Evolutionary conservation across 768 basidiomycete genomes (phyloP).

Genomic region (Tulasnella calospora): DNA sequence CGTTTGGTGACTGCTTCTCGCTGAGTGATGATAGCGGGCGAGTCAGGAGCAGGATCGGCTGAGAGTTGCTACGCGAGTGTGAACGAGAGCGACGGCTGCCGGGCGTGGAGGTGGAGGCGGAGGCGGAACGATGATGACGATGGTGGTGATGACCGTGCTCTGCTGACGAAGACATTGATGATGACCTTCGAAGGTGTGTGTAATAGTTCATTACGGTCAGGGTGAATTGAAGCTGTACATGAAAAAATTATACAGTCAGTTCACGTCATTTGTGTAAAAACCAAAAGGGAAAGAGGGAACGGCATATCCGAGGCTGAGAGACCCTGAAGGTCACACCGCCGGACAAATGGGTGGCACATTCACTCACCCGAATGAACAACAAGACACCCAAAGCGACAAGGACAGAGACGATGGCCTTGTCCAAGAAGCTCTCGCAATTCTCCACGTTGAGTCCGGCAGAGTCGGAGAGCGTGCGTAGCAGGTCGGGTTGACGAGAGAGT

Average conservation of each 20-base stretch:
- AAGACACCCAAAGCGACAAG: constrained; percentile 57
- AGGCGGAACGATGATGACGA: constrained; percentile 10
- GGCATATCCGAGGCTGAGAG: not conserved
- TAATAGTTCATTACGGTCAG: constrained; percentile 66
- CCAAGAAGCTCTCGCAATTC: constrained; percentile 77
- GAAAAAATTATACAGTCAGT: constrained; percentile 1
- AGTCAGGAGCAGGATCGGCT: constrained; percentile 7
- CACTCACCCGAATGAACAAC: constrained; percentile 61
- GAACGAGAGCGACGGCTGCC: not conserved
- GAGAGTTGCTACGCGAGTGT: constrained; percentile 4
- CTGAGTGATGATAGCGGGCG: not conserved
- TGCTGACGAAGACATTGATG: not conserved
- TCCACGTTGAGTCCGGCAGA: constrained; percentile 64
- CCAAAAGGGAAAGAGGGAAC: not conserved
- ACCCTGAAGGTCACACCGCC: not conserved
- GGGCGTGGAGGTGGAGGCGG: not conserved
- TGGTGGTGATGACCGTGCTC: constrained; percentile 9
- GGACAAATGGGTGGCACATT: not conserved
- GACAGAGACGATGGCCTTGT: constrained; percentile 55
- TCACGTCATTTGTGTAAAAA: not conserved
- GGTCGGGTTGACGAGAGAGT: constrained; percentile 66
- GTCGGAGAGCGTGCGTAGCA: constrained; percentile 64
- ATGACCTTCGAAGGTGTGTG: constrained; percentile 41
- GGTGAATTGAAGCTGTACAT: constrained; percentile 64
- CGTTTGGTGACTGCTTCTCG: not conserved